These are phyloP conservation scores for Baorangia bicolor DNA, from an alignment of 768 basidiomycete genomes.

Conservation along the genomic window DNA sequence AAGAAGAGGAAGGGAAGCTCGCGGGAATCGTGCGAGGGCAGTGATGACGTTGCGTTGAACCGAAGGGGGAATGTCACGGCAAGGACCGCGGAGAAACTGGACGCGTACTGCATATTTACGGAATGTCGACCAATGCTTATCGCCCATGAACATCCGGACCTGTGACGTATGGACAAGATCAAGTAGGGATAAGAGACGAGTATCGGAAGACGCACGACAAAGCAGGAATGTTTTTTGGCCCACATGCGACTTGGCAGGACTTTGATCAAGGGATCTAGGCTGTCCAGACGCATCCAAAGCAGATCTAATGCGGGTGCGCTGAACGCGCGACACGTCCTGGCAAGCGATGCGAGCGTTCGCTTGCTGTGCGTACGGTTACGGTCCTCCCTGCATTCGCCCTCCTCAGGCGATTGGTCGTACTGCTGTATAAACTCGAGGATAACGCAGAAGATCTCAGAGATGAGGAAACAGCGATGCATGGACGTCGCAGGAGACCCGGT, in stretches of 20 bases:
- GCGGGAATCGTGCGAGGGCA: slow-evolving; percentile 6
- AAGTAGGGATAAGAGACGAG: background rate
- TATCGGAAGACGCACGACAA: slow-evolving; percentile 7
- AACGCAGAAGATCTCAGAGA: slow-evolving; percentile 10
- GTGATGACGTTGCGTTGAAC: slow-evolving; percentile 3
- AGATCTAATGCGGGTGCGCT: slow-evolving; percentile 18
- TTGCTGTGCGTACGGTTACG: background rate
- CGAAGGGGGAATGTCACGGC: background rate
- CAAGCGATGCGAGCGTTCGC: slow-evolving; percentile 16
- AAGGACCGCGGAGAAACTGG: slow-evolving; percentile 9
- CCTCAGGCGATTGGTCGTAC: background rate
- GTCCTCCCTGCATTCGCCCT: background rate
- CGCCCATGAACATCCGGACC: slow-evolving; percentile 8
- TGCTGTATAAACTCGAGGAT: slow-evolving; percentile 11
- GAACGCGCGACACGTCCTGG: slow-evolving; percentile 20
- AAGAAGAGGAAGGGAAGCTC: slow-evolving; percentile 13
- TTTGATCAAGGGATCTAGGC: slow-evolving; percentile 16
- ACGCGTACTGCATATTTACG: slow-evolving; percentile 16
- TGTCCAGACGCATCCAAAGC: slow-evolving; percentile 20
- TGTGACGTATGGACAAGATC: background rate
- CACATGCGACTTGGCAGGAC: slow-evolving; percentile 12
- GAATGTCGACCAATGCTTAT: slow-evolving; percentile 18
- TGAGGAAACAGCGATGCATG: slow-evolving; percentile 13
- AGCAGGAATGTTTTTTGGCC: slow-evolving; percentile 1
- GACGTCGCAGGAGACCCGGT: background rate